Base-by-base conservation (phyloP, 2,329 filamentous ascomycete species). In the Cladosporium velox region DNA sequence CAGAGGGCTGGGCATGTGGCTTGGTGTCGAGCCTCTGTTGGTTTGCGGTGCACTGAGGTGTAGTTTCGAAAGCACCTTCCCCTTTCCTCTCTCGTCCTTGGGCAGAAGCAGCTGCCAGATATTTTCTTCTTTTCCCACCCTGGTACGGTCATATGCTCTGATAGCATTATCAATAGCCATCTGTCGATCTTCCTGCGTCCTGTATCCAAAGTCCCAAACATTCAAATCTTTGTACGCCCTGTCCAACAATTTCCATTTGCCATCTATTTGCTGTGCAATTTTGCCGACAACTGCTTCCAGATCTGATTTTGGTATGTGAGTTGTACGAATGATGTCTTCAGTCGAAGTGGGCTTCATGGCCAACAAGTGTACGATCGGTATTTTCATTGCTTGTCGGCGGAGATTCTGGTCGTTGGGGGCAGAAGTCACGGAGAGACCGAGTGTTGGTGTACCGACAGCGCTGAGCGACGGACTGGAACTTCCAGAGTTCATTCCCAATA, bases 91-190 rank as follows among this genome's bases (percentile, higher is more conserved):
- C 71, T 89, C 86, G 59, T 86, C 82, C 71, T 83, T 83, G 8
- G 86, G 86, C 65, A 89, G 79, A 66, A 90, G 78, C 69, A 80
- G 80, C 76, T 90, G 87, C 87, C 87, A 90, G 24, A 86, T 77
- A 72, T 84, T 84, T 72, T 89, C 87, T 44, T 84, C 81, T 69
- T 85, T 85, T 7, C 84, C 83, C 21, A 89, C 78, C 32, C 87
- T 81, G 76, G 86, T 81, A 63, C 87, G 83, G 75, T 90, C 87
- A 74, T 86, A 89, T 52, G 87, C 86, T 63, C 83, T 84, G 71
- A 89, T 84, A 64, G 87, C 86, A 76, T 85, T 85, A 68, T 88
- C 84, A 71, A 89, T 86, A 32, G 86, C 87, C 63, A 83, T 78
- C 68, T 88, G 80, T 21, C 87, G 82, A 65, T 88, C 85, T 57